Conservation (phyloP, 139 green algal species). For the Gonium pectorale region DNA sequence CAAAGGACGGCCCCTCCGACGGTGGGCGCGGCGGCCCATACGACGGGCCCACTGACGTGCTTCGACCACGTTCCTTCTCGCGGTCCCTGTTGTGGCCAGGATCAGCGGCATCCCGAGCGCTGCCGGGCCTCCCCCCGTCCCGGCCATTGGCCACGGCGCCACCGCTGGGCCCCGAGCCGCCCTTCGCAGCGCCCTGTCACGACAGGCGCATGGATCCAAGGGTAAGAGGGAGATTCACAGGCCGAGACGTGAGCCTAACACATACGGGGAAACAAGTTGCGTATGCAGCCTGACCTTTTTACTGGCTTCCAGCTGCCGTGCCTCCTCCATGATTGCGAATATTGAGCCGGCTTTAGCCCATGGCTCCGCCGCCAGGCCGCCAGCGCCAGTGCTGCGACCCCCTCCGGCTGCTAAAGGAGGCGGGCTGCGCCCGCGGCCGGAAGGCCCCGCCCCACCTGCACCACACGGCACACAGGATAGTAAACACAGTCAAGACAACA, state of each 20-base stretch:
- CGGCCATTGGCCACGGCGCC: no score
- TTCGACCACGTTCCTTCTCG: neutral
- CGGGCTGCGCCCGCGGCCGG: neutral
- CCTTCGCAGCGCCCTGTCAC: no score
- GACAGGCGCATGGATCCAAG: no score
- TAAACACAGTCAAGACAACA: no score
- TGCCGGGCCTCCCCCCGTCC: no score
- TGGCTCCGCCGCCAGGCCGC: slow-evolving; percentile 37
- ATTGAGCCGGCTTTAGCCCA: slow-evolving; percentile 56
- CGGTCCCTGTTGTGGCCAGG: neutral
- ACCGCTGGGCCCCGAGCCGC: no score
- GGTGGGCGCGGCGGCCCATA: neutral
- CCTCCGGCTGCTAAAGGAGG: neutral
- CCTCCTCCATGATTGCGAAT: slow-evolving; percentile 51
- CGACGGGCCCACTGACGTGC: neutral
- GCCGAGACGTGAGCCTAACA: no score
- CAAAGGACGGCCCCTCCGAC: slow-evolving; percentile 5
- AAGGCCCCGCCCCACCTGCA: neutral
- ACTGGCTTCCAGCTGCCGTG: neutral
- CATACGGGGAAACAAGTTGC: no score
- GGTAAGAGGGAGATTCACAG: no score
- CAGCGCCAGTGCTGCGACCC: neutral
- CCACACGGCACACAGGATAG: no score
- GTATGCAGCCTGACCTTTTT: slow-evolving; percentile 32
- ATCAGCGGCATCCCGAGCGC: no score